Percentiles rank a stretch among this genome's conserved stretches.
phyloP scores from a whole-genome alignment of 345 rosid genomes.

The Cardiospermum halicacabum region DNA sequence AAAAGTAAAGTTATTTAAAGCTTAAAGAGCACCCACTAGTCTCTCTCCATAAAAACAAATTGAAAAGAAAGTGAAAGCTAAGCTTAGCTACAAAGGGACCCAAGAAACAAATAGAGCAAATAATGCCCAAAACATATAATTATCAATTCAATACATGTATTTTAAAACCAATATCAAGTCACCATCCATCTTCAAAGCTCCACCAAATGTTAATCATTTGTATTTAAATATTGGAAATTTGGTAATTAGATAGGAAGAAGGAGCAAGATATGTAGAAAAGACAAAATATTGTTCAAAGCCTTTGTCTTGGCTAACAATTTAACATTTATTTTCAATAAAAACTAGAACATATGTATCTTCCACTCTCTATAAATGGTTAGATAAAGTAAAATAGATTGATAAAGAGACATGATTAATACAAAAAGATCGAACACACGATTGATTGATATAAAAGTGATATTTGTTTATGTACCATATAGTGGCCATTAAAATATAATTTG shows the following conservation, averaged over 20 bases:
- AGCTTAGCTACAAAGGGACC: not conserved
- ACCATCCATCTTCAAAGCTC: slow-evolving; percentile 22
- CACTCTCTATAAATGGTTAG: not conserved
- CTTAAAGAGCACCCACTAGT: slow-evolving; percentile 16
- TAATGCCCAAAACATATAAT: slow-evolving; percentile 22
- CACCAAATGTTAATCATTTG: slow-evolving; percentile 18
- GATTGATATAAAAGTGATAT: no score
- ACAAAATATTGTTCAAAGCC: slow-evolving; percentile 13
- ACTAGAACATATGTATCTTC: not conserved
- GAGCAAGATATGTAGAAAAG: not conserved
- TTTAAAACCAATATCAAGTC: slow-evolving; percentile 8
- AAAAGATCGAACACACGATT: no score
- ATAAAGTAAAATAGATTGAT: slow-evolving; percentile 6
- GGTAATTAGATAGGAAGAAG: not conserved
- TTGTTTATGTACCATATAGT: no score
- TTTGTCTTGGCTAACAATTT: not conserved
- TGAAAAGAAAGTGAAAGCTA: slow-evolving; percentile 1
- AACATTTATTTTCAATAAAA: slow-evolving; percentile 2
- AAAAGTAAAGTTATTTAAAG: slow-evolving; percentile 17
- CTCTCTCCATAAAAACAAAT: slow-evolving; percentile 1
- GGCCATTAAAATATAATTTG: no score
- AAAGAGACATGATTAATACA: no score
- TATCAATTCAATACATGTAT: not conserved
- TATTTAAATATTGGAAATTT: slow-evolving; percentile 1
- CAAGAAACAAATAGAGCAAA: slow-evolving; percentile 15